phyloP scores from a whole-genome alignment of 345 rosid species.

The Eucalyptus paniculata region DNA sequence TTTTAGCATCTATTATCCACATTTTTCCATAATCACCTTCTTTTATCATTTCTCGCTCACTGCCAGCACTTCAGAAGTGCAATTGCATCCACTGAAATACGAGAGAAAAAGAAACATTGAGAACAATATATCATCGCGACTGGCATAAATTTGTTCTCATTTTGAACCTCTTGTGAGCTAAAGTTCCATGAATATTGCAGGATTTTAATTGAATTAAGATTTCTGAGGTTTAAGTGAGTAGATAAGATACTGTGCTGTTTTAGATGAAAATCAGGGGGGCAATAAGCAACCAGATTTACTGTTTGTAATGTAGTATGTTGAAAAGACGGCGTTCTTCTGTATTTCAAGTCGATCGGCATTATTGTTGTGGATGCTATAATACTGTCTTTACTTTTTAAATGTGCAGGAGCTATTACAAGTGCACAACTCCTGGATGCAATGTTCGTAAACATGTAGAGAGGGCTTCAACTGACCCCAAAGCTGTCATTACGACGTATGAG shows the following conservation, averaged over 20 bases:
- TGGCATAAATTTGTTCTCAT: background rate
- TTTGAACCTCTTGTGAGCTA: background rate
- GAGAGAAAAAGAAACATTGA: background rate
- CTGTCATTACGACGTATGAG: constrained; percentile 86
- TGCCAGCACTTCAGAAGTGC: background rate
- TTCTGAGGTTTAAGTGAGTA: background rate
- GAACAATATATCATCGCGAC: background rate
- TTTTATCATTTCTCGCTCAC: background rate
- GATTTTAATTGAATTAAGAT: background rate
- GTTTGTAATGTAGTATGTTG: background rate
- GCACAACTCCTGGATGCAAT: constrained; percentile 68
- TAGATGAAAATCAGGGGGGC: background rate
- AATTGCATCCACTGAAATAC: background rate
- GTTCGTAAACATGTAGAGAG: constrained; percentile 94
- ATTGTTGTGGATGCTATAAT: background rate
- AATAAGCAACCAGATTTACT: background rate
- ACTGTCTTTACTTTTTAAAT: background rate
- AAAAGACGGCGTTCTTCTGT: background rate
- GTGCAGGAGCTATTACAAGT: constrained; percentile 83
- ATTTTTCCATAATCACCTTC: background rate
- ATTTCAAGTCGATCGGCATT: background rate
- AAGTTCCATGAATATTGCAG: background rate
- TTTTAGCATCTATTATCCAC: background rate
- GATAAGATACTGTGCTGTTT: background rate
- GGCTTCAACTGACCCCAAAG: constrained; percentile 76